Conservation (phyloP, 2,329 filamentous ascomycete species). For the Hymenoscyphus albidus region DNA sequence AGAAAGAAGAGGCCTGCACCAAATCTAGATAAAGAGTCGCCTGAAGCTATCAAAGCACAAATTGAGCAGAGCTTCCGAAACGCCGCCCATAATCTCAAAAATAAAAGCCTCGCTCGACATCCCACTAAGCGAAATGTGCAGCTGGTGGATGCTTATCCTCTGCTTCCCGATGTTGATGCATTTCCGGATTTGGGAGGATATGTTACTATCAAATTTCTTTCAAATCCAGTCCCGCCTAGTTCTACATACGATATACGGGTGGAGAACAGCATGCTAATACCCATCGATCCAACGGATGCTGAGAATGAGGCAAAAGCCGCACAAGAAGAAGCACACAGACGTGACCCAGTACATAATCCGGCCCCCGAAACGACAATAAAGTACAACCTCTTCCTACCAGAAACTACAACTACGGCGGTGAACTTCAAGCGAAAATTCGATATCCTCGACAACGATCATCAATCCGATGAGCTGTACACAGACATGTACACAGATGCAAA, state of each 20-base stretch:
- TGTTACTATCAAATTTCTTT: slow-evolving; percentile 65
- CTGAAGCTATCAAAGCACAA: slow-evolving; percentile 64
- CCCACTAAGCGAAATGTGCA: slow-evolving; percentile 54
- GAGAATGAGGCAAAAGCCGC: slow-evolving; percentile 48
- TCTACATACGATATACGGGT: slow-evolving; percentile 57
- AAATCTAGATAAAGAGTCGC: slow-evolving; percentile 53
- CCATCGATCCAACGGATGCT: slow-evolving; percentile 52
- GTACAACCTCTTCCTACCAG: slow-evolving; percentile 63
- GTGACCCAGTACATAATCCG: slow-evolving; percentile 53
- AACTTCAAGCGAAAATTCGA: slow-evolving; percentile 61
- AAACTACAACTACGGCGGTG: slow-evolving; percentile 44
- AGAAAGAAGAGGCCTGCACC: slow-evolving; percentile 43
- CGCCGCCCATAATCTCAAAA: slow-evolving; percentile 51
- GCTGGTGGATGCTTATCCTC: slow-evolving; percentile 55
- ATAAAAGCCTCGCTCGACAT: slow-evolving; percentile 52
- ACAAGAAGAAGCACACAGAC: slow-evolving; percentile 51
- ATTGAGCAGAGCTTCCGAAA: slow-evolving; percentile 59
- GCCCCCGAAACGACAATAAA: slow-evolving; percentile 57
- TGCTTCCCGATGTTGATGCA: slow-evolving; percentile 64
- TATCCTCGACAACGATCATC: slow-evolving; percentile 50
- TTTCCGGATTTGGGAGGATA: slow-evolving; percentile 68
- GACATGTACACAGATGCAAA: slow-evolving; percentile 27
- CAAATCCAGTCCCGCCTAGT: slow-evolving; percentile 55
- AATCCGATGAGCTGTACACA: slow-evolving; percentile 53
- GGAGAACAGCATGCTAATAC: slow-evolving; percentile 57